These are phyloP conservation scores for Cyclospora cayetanensis DNA, from an alignment of 169 alveolate species.

Conservation along the genomic window DNA sequence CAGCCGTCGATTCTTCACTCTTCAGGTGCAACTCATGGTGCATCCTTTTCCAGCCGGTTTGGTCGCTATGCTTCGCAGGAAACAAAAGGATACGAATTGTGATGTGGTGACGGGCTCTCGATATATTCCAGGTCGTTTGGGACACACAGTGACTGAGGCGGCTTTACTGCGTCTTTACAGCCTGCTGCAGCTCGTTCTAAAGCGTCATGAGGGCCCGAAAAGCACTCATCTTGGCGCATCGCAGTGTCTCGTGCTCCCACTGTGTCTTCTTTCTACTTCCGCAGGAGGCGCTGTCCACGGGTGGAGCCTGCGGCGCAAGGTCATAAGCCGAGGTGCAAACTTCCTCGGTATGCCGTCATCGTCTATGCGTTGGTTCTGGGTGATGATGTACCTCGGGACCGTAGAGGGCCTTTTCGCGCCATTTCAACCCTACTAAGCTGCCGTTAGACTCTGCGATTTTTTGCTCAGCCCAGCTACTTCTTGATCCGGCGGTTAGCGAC, in stretches of 20 bases:
- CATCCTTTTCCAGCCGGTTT: no score
- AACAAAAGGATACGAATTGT: constrained; percentile 88
- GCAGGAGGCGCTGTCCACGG: constrained; percentile 97
- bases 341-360: constrained; percentile 86
- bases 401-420: constrained; percentile 94
- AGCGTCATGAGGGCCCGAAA: no score
- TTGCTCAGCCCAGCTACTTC: constrained; percentile 81
- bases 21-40: no score
- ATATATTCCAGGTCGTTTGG: constrained; percentile 83
- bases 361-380: constrained; percentile 82
- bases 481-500: constrained; percentile 89
- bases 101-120: constrained; percentile 98
- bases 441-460: no score
- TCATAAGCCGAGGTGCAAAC: constrained; percentile 96
- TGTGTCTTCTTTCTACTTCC: background rate
- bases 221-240: no score
- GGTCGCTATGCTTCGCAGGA: constrained; percentile 52
- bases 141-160: no score
- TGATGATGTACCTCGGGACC: no score
- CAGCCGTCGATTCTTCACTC: no score
- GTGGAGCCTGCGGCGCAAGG: constrained; percentile 94
- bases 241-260: background rate
- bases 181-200: no score
- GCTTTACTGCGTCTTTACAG: no score
- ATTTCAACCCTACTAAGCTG: background rate